Evolutionary conservation across 305 asterid genomes (phyloP).

Genomic region (Fraxinus xanthoxyloides): DNA sequence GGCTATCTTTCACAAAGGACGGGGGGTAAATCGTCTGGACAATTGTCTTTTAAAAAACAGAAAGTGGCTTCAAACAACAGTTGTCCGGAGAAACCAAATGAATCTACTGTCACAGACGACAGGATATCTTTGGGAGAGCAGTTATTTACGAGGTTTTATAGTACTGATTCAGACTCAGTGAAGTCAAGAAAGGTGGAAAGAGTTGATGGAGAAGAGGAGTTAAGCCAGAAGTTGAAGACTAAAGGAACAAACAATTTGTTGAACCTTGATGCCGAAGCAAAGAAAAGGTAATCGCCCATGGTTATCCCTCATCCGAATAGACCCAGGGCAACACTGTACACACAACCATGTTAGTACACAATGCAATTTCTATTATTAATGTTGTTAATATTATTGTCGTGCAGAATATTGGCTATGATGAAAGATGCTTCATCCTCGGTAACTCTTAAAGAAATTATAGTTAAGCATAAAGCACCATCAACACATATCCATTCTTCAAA

Average conservation of each 20-base stretch:
- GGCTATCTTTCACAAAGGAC: constrained; percentile 37
- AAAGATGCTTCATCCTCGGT: constrained; percentile 55
- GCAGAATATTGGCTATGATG: constrained; percentile 59
- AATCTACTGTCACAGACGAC: constrained; percentile 25
- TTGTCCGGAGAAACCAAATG: constrained; percentile 29
- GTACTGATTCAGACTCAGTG: constrained; percentile 32
- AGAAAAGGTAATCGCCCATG: constrained; percentile 51
- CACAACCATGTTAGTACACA: not conserved
- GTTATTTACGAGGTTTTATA: constrained; percentile 33
- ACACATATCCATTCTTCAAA: constrained; percentile 44
- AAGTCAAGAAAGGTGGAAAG: constrained; percentile 22
- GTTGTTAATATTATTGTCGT: constrained; percentile 14
- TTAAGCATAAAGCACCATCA: constrained; percentile 46
- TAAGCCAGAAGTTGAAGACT: constrained; percentile 32
- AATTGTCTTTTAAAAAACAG: constrained; percentile 34
- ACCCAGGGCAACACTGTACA: not conserved
- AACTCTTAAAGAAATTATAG: constrained; percentile 42
- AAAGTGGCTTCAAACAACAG: constrained; percentile 35
- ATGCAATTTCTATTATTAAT: constrained; percentile 2
- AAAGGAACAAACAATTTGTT: constrained; percentile 22
- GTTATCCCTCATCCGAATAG: not conserved
- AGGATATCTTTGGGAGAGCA: constrained; percentile 40
- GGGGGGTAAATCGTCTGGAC: constrained; percentile 31
- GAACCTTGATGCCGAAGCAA: constrained; percentile 52
- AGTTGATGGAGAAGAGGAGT: constrained; percentile 30